These are phyloP conservation scores for Rhodotorula graminis DNA, from an alignment of 768 basidiomycete genomes.

Conservation along the genomic window DNA sequence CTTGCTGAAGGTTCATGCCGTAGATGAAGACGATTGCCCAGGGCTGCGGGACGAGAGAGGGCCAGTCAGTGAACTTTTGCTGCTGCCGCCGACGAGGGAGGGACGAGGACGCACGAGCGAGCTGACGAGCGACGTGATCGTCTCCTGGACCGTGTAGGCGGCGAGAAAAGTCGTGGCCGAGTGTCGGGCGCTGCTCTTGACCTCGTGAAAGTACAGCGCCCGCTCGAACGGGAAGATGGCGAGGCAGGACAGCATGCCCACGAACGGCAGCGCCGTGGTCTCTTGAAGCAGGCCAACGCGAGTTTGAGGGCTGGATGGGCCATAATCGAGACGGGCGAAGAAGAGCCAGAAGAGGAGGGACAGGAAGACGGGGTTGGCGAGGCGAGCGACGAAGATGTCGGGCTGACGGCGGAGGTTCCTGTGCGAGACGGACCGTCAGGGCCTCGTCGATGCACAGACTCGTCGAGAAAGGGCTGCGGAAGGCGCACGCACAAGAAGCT, in stretches of 20 bases:
- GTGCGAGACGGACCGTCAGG: too few relatives aligned
- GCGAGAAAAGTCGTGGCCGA: constrained; percentile 49
- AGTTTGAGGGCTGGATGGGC: constrained; percentile 28
- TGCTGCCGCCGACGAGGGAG: too few relatives aligned
- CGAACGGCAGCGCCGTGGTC: constrained; percentile 34
- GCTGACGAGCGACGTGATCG: constrained; percentile 46
- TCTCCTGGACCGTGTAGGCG: constrained; percentile 48
- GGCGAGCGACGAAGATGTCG: constrained; percentile 36
- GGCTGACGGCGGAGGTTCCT: constrained; percentile 40
- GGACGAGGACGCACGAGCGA: constrained; percentile 10
- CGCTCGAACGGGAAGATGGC: constrained; percentile 52
- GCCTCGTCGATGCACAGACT: too few relatives aligned
- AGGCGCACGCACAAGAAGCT: constrained; percentile 24
- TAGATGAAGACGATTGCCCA: constrained; percentile 45
- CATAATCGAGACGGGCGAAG: constrained; percentile 35
- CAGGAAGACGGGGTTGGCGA: constrained; percentile 38
- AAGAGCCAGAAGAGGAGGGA: constrained; percentile 40
- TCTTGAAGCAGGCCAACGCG: constrained; percentile 41
- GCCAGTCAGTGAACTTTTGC: neutral
- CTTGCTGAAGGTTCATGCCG: constrained; percentile 46
- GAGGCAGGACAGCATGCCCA: constrained; percentile 46
- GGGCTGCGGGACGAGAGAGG: constrained; percentile 29
- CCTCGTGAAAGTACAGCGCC: constrained; percentile 51
- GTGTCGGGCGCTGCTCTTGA: constrained; percentile 49
- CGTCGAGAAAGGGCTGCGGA: too few relatives aligned